Percentiles rank a stretch among this genome's conserved stretches.
Evolutionary conservation across 169 alveolate species (phyloP).

Genomic region (Theileria parva): DNA sequence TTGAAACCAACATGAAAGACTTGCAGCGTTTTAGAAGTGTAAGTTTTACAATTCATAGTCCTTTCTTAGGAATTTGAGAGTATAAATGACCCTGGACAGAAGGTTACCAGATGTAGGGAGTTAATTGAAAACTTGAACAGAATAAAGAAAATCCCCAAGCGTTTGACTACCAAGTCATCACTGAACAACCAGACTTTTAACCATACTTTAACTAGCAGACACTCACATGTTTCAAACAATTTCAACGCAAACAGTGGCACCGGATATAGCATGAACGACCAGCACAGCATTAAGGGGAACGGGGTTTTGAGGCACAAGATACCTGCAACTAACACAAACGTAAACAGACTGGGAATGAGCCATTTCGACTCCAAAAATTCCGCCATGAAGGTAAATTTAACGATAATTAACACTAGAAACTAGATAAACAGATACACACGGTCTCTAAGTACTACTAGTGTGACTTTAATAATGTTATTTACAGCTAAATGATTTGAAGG

Average conservation of each 20-base stretch:
- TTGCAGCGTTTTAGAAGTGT: slow-evolving; percentile 1
- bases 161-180: not conserved
- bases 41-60: not conserved
- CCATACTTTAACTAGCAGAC: not conserved
- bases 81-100: not conserved
- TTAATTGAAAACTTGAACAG: slow-evolving; percentile 1
- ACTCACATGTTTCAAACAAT: not conserved
- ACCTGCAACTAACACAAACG: not conserved
- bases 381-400: not conserved
- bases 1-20: slow-evolving; percentile 6
- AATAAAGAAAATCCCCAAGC: not conserved
- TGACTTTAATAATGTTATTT: not conserved
- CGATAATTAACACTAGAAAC: not conserved
- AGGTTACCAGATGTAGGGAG: slow-evolving; percentile 2
- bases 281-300: not conserved
- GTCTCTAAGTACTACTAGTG: not conserved
- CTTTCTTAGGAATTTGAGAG: not conserved
- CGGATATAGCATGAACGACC: not conserved
- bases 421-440: no score
- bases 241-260: not conserved
- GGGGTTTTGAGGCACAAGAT: not conserved
- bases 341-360: not conserved
- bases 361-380: not conserved
- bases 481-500: not conserved
- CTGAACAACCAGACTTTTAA: not conserved